Evolutionary conservation across 169 alveolate species (phyloP), one percentile per base, ranked within the genome.

Genomic region (Plasmodium gallinaceum): DNA sequence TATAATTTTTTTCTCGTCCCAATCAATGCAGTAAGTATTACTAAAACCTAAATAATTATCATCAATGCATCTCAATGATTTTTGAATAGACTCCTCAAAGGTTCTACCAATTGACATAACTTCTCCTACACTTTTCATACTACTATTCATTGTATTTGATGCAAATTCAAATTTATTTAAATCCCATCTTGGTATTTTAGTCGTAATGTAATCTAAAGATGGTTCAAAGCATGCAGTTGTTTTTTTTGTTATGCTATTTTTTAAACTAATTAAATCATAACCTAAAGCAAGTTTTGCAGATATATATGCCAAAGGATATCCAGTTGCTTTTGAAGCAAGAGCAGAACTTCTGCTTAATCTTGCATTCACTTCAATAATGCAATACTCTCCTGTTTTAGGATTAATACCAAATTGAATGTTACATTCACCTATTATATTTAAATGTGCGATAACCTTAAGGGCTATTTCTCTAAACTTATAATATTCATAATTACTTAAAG

Each of bases 191-290:
- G 98, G 98, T 22, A 95, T 93, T 92, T 96, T 96, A 8, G 95
- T 95, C 20, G 95, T 97, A 52, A 93, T 90, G 74, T 96, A 96
- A 85, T 96, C 98, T 39, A 96, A 93, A 66, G 96, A 88, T 14
- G 98, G 98, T 88, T 96, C 98, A 88, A 94, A 96, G 92, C 98
- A 96, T 7, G 98, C 98, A 7, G 98, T 95, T 7, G 98, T 96
- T 88, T 90, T 92, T 74, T 88, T 87, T 7, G 98, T 96, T 65
- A 96, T 96, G 14, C 94, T 88, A 76, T 96, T 96, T 62, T 96
- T 75, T 93, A 92, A 71, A 68, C 83, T 90, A 32, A 93, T 95
- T 20, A 94, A 93, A 73, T 94, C 97, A 66, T 87, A 89, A 5
- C 98, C 98, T 48, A 96, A 73, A 1, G 97, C 97, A 51, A 96